Evolutionary conservation across 2,329 filamentous ascomycete genomes (phyloP).

Genomic region (Fusarium kyushuense): DNA sequence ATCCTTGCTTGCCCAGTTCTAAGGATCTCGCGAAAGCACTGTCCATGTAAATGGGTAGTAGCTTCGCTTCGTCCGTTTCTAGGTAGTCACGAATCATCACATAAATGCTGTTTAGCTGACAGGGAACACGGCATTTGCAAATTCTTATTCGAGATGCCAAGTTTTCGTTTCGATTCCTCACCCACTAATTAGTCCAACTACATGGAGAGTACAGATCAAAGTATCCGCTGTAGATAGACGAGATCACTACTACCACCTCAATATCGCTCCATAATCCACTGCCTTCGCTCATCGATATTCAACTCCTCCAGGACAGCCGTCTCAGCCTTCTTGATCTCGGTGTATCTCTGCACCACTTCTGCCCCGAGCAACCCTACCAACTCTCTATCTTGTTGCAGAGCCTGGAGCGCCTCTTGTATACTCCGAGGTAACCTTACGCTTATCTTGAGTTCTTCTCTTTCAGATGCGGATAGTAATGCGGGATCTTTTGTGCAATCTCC

Average conservation of each 20-base stretch:
- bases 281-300: constrained; percentile 59
- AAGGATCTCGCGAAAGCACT: constrained; percentile 14
- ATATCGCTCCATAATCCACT: constrained; percentile 76
- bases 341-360: constrained; percentile 67
- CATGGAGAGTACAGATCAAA: constrained; percentile 3
- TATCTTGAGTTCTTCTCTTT: constrained; percentile 67
- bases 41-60: constrained; percentile 17
- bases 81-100: constrained; percentile 4
- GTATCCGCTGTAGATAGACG: constrained; percentile 1
- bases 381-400: constrained; percentile 61
- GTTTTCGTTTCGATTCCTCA: constrained; percentile 1
- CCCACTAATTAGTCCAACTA: neutral
- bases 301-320: constrained; percentile 58
- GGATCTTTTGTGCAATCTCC: constrained; percentile 69
- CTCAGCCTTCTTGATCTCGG: constrained; percentile 70
- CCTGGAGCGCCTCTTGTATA: constrained; percentile 66
- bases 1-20: constrained; percentile 18
- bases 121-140: neutral
- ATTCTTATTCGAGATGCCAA: neutral
- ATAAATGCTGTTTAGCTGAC: constrained; percentile 13
- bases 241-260: constrained; percentile 27
- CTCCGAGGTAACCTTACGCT: constrained; percentile 64
- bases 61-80: neutral
- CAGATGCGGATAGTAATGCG: constrained; percentile 58
- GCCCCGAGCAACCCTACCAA: constrained; percentile 61